Evolutionary conservation across 2,329 filamentous ascomycete species (phyloP).

Genomic region (Colletotrichum australisinense): DNA sequence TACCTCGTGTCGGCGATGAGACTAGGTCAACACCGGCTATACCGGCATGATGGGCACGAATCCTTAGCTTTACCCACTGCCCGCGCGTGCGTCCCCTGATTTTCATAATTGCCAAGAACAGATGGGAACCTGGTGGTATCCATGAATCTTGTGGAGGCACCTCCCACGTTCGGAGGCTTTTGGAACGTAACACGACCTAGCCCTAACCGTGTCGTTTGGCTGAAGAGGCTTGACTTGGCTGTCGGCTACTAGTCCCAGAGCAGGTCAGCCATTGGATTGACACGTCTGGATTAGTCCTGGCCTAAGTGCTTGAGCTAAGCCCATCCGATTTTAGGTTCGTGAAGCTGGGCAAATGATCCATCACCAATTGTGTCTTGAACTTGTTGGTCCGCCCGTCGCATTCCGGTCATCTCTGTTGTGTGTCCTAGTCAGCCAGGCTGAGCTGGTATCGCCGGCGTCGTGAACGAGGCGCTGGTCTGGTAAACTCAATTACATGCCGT

Average conservation of each 20-base stretch:
- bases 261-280: not conserved
- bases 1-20: conserved; percentile 1
- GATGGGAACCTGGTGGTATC: not conserved
- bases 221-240: not conserved
- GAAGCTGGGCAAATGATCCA: not conserved
- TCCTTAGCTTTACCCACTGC: not conserved
- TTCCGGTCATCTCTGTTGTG: not conserved
- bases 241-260: not conserved
- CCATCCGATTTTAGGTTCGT: not conserved
- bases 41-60: not conserved
- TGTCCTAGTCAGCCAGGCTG: not conserved
- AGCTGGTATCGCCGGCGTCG: conserved; percentile 4
- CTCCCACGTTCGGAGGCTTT: not conserved
- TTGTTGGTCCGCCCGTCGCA: not conserved
- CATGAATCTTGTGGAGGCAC: not conserved
- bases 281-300: not conserved
- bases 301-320: not conserved
- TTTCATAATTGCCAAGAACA: not conserved
- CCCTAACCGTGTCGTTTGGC: not conserved
- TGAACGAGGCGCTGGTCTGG: not conserved
- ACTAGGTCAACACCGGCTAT: not conserved
- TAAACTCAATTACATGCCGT: not conserved
- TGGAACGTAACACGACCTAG: not conserved
- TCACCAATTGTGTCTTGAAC: not conserved
- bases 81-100: not conserved